A percentile compares a stretch with the other conserved stretches of the same genome.
Evolutionary conservation across 164 flowering plant species (phyloP).

Genomic region (Vitis rotundifolia): DNA sequence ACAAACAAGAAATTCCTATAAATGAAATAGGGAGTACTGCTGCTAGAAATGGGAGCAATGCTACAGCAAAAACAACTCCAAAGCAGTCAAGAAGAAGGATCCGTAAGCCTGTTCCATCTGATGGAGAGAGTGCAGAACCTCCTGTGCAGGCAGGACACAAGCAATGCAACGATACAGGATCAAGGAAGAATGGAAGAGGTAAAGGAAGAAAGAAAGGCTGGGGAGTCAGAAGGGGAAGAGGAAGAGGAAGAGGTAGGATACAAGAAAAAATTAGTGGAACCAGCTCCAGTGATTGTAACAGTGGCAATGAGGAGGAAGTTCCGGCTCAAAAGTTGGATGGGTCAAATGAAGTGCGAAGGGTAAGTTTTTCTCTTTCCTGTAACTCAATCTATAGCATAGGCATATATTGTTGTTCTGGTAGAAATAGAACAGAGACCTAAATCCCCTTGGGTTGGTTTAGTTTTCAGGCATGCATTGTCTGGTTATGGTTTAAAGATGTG

Average conservation of each 20-base stretch:
- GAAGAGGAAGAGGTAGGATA: slow-evolving; percentile 27
- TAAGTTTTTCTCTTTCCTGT: slow-evolving; percentile 24
- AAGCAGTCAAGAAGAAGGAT: slow-evolving; percentile 31
- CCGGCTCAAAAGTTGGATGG: slow-evolving; percentile 22
- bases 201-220: slow-evolving; percentile 30
- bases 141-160: slow-evolving; percentile 5
- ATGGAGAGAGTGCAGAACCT: slow-evolving; percentile 10
- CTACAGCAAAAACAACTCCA: slow-evolving; percentile 16
- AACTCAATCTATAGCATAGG: no score
- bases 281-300: slow-evolving; percentile 32
- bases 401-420: no score
- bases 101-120: slow-evolving; percentile 15
- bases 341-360: slow-evolving; percentile 49
- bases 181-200: slow-evolving; percentile 33
- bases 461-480: background rate
- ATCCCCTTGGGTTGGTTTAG: background rate
- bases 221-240: slow-evolving; percentile 25
- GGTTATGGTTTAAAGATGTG: no score
- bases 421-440: no score
- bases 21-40: slow-evolving; percentile 18
- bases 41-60: slow-evolving; percentile 13
- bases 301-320: slow-evolving; percentile 22
- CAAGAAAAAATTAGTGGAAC: slow-evolving; percentile 33
- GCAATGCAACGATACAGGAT: slow-evolving; percentile 11
- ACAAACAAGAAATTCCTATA: slow-evolving; percentile 18